phyloP scores from a whole-genome alignment of 441 rosid genomes.

The Mallotus japonicus region DNA sequence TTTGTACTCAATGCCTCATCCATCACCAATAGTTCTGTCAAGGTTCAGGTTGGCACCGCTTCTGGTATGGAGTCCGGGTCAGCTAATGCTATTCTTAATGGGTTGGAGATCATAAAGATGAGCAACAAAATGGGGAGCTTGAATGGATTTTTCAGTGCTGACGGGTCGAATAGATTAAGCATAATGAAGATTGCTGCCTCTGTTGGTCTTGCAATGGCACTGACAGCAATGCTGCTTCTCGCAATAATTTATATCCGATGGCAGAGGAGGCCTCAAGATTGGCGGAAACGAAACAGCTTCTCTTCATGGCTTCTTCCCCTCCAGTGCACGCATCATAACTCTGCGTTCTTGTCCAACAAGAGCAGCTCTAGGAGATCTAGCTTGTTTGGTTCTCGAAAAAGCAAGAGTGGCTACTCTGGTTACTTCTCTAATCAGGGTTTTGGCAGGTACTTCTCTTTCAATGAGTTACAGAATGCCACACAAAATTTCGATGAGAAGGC shows the following conservation, averaged over 20 bases:
- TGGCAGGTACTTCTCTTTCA: slow-evolving; percentile 63
- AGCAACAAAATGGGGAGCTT: slow-evolving; percentile 64
- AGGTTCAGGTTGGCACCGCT: slow-evolving; percentile 61
- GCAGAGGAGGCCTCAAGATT: slow-evolving; percentile 62
- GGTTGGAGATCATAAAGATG: slow-evolving; percentile 73
- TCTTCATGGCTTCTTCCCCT: slow-evolving; percentile 75
- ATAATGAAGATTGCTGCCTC: slow-evolving; percentile 54
- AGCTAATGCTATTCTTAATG: slow-evolving; percentile 63
- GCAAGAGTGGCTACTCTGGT: slow-evolving; percentile 52
- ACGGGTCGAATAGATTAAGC: slow-evolving; percentile 33
- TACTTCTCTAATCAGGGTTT: slow-evolving; percentile 57
- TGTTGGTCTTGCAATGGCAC: slow-evolving; percentile 71
- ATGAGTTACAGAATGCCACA: slow-evolving; percentile 70
- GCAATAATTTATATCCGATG: slow-evolving; percentile 63
- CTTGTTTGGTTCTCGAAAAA: slow-evolving; percentile 49
- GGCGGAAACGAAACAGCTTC: slow-evolving; percentile 59
- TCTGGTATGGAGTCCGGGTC: slow-evolving; percentile 39
- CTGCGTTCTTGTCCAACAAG: slow-evolving; percentile 47
- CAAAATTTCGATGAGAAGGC: slow-evolving; percentile 61
- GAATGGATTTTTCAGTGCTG: slow-evolving; percentile 61
- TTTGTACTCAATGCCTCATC: slow-evolving; percentile 55
- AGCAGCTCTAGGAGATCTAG: slow-evolving; percentile 51
- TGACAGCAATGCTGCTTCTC: slow-evolving; percentile 63
- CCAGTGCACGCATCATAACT: slow-evolving; percentile 42
- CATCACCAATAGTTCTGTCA: slow-evolving; percentile 48